A percentile compares a stretch with the other conserved stretches of the same genome.
These are phyloP conservation scores for Russula brevipes DNA, from an alignment of 768 basidiomycete species.

Conservation along the genomic window DNA sequence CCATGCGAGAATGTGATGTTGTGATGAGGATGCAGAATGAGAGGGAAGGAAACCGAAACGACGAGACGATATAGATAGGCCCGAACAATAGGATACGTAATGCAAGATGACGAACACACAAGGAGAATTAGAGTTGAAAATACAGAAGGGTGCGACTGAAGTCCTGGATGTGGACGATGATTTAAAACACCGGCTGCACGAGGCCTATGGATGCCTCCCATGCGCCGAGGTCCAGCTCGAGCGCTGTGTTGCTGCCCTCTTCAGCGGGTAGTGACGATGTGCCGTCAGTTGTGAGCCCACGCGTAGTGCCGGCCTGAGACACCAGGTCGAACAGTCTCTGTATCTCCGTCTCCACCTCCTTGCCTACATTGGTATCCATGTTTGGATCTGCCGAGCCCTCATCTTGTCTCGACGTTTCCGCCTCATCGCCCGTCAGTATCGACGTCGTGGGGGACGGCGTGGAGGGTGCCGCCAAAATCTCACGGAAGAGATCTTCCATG, in stretches of 20 bases:
- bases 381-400: not conserved
- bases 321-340: constrained; percentile 55
- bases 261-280: constrained; percentile 3
- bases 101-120: constrained; percentile 19
- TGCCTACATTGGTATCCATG: constrained; percentile 23
- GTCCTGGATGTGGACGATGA: not conserved
- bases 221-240: constrained; percentile 32
- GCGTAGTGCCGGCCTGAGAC: constrained; percentile 34
- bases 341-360: constrained; percentile 49
- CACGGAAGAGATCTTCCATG: constrained; percentile 65
- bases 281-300: constrained; percentile 21
- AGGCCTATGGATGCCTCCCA: constrained; percentile 22
- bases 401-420: constrained; percentile 27
- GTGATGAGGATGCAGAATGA: constrained; percentile 6
- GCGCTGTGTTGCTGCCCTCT: constrained; percentile 28
- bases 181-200: constrained; percentile 28
- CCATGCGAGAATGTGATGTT: constrained; percentile 7
- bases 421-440: constrained; percentile 29
- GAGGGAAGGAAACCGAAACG: constrained; percentile 22
- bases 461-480: constrained; percentile 57
- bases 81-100: constrained; percentile 8
- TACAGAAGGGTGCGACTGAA: constrained; percentile 2
- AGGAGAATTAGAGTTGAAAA: constrained; percentile 22
- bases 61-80: constrained; percentile 6
- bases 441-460: constrained; percentile 33